Evolutionary conservation across 352 stramenopile species (phyloP), one percentile per base, ranked within the genome.

Genomic region (Phytophthora megakarya): DNA sequence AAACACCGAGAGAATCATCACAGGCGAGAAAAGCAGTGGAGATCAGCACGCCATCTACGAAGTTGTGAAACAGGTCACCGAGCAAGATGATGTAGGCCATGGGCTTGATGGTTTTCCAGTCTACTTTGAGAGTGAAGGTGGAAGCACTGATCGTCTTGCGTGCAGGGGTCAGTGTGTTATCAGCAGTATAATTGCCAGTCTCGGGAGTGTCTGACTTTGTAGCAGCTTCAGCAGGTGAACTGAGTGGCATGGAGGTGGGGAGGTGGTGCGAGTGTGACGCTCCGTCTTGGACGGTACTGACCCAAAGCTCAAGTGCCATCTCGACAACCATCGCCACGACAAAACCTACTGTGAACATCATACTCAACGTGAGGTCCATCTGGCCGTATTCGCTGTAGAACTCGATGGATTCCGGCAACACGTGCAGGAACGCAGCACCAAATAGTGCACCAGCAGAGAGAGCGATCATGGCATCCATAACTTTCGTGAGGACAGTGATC

Each of bases 41-140:
- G 43, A 88, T 80, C 25, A 95, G 80, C 11, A 95, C 75, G 19
- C 89, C 90, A 68, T 97, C 90, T 12, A 86, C 78, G 71, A 97
- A 97, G 80, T 96, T 96, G 65, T 97, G 86, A 59, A 96, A 89
- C 26, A 86, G 56, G 56, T 97, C 90, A 16, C 88, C 90, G n/a
- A 96, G 32, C 12, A 92, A 69, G 59, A 97, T 87, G 50, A 86
- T 81, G 61, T 80, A 84, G 7, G 75, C 75, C 75, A 84, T 84
- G 1, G 75, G 75, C 22, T 80, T 80, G 60, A 84, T 84, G 21
- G 22, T 37, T 10, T 48, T 22, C 75, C 75, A 84, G 7, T 81
- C 49, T 4, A 81, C 72, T 25, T 54, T 50, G 12, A 84, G 54
- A 26, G 54, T 72, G 39, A 70, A 80, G 35, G 21, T 63, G 22